phyloP scores from a whole-genome alignment of 2,329 filamentous ascomycete species.

The Aspergillus aculeatinus region DNA sequence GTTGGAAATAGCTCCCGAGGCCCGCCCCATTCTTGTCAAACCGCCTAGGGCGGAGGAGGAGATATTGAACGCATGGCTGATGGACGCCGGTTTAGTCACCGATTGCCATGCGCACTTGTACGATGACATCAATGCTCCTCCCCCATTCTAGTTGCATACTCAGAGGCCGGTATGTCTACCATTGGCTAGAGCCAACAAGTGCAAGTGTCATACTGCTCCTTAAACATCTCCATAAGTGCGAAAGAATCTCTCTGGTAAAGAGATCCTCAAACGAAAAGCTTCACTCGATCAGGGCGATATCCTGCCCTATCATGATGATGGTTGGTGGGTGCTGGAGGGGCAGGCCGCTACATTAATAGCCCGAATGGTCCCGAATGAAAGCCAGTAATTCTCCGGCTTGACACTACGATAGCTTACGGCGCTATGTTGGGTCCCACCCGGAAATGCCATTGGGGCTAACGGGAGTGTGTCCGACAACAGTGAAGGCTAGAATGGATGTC shows the following conservation, averaged over 20 bases:
- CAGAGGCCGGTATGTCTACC: not conserved
- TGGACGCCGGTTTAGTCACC: too few species aligned
- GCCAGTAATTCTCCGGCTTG: conserved; percentile 24
- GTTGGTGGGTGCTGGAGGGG: conserved; percentile 9
- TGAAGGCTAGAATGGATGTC: not conserved
- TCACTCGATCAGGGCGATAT: not conserved
- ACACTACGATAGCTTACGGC: conserved; percentile 8
- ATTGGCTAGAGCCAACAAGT: too few species aligned
- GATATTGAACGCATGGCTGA: not conserved
- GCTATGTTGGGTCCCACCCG: conserved; percentile 16
- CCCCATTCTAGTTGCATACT: not conserved
- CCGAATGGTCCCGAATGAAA: conserved; percentile 17
- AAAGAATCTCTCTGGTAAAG: not conserved
- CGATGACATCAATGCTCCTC: not conserved
- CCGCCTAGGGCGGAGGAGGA: not conserved
- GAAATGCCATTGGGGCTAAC: conserved; percentile 6
- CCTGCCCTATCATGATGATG: not conserved
- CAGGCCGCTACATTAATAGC: conserved; percentile 18
- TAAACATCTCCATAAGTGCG: too few species aligned
- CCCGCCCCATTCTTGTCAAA: not conserved
- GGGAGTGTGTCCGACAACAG: not conserved
- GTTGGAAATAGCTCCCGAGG: not conserved
- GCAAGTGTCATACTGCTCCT: too few species aligned
- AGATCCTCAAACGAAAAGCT: not conserved
- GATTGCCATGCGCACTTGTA: not conserved